Percentiles rank a stretch among this genome's conserved stretches.
Conservation (phyloP, 2,329 filamentous ascomycete species). For the Colletotrichum spinosum region DNA sequence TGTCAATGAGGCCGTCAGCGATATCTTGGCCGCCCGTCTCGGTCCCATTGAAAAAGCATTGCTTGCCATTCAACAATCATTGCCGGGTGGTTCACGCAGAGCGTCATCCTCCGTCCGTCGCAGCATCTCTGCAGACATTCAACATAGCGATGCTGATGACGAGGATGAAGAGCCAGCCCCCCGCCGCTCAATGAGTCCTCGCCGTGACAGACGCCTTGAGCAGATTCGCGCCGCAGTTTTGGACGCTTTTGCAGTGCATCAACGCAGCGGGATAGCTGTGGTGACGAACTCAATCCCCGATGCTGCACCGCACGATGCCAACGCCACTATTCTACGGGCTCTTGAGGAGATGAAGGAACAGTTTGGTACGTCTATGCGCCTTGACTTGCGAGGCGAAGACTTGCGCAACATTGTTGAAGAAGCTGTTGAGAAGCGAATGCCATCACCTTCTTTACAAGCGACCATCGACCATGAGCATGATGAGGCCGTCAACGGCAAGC, state of each 20-base stretch:
- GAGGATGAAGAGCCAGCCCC: slow-evolving; percentile 81
- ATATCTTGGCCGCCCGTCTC: slow-evolving; percentile 79
- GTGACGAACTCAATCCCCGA: slow-evolving; percentile 40
- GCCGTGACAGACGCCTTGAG: slow-evolving; percentile 82
- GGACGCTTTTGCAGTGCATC: slow-evolving; percentile 76
- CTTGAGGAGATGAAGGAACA: slow-evolving; percentile 73
- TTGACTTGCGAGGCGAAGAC: slow-evolving; percentile 62
- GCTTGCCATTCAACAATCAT: slow-evolving; percentile 77
- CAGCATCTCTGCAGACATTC: slow-evolving; percentile 76
- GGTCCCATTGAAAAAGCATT: slow-evolving; percentile 86
- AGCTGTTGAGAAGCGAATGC: slow-evolving; percentile 68
- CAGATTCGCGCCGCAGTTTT: slow-evolving; percentile 80
- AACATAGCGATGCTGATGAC: slow-evolving; percentile 93
- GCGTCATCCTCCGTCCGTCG: slow-evolving; percentile 67
- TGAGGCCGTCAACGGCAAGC: slow-evolving; percentile 63
- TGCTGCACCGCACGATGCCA: slow-evolving; percentile 44
- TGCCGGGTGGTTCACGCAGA: slow-evolving; percentile 68
- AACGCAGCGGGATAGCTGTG: slow-evolving; percentile 53
- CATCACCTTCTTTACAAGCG: slow-evolving; percentile 51
- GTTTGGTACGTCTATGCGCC: slow-evolving; percentile 56
- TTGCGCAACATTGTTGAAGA: slow-evolving; percentile 73
- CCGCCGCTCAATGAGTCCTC: slow-evolving; percentile 80
- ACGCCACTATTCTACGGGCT: slow-evolving; percentile 70
- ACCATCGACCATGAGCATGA: slow-evolving; percentile 44
- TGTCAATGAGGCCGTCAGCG: slow-evolving; percentile 87